These are phyloP conservation scores for Candida corydali DNA, from an alignment of 805 yeast genomes.

Conservation along the genomic window DNA sequence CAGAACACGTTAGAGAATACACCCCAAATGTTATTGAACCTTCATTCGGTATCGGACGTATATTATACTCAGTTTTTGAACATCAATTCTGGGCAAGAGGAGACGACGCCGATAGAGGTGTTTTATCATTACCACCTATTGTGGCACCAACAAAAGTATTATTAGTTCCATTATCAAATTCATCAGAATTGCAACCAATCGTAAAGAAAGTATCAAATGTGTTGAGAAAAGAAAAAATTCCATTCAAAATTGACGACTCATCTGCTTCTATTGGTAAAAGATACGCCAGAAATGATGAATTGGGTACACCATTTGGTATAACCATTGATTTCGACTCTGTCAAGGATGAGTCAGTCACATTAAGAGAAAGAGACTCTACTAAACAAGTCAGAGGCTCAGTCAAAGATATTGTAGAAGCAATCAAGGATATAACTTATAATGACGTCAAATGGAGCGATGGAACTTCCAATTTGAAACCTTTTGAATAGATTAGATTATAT, in stretches of 20 bases:
- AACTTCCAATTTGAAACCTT: constrained; percentile 64
- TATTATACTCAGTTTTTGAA: constrained; percentile 87
- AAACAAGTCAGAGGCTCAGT: constrained; percentile 92
- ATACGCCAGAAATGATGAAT: constrained; percentile 96
- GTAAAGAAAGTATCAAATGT: constrained; percentile 63
- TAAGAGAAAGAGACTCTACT: constrained; percentile 96
- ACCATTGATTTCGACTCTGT: constrained; percentile 94
- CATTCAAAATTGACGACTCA: constrained; percentile 95
- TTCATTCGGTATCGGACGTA: constrained; percentile 98
- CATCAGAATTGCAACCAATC: constrained; percentile 73
- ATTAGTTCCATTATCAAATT: constrained; percentile 88
- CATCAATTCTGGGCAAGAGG: constrained; percentile 95
- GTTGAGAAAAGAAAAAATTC: constrained; percentile 77
- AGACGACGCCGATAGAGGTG: constrained; percentile 79
- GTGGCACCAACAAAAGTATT: constrained; percentile 98
- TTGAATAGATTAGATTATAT: constrained; percentile 48
- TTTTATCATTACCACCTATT: constrained; percentile 85
- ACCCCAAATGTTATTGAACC: constrained; percentile 98
- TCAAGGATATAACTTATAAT: constrained; percentile 68
- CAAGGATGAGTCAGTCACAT: constrained; percentile 81
- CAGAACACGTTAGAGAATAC: constrained; percentile 90
- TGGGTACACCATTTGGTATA: constrained; percentile 98
- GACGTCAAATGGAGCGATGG: constrained; percentile 85
- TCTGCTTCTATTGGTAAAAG: constrained; percentile 97
- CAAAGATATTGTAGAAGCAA: constrained; percentile 65